These are phyloP conservation scores for Scheffersomyces ergatensis DNA, from an alignment of 805 yeast genomes.

Conservation along the genomic window DNA sequence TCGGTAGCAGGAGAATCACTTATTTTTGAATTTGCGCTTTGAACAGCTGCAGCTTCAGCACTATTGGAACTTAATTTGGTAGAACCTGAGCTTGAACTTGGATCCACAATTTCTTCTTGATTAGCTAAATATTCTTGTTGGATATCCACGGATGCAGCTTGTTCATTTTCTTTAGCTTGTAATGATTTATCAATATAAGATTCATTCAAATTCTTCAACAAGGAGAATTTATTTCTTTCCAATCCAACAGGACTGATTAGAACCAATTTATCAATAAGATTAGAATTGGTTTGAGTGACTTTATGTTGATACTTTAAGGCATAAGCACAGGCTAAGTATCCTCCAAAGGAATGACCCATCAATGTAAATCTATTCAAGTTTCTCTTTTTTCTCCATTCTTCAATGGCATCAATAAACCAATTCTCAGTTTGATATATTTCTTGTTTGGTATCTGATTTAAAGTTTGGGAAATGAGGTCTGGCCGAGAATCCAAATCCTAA, in stretches of 20 bases:
- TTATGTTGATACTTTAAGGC: conserved; percentile 38
- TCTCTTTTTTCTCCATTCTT: conserved; percentile 39
- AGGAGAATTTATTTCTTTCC: conserved; percentile 31
- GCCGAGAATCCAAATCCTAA: conserved; percentile 73
- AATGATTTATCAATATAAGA: conserved; percentile 8
- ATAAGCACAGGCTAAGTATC: conserved; percentile 42
- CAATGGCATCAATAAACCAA: conserved; percentile 44
- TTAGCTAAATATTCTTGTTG: conserved; percentile 15
- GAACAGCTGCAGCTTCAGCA: background rate
- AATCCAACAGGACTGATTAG: conserved; percentile 44
- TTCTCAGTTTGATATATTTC: conserved; percentile 37
- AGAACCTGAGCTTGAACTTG: background rate
- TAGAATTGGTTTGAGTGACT: conserved; percentile 13
- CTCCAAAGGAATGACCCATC: conserved; percentile 46
- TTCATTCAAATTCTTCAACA: conserved; percentile 17
- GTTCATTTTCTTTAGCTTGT: conserved; percentile 13
- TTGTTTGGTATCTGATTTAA: conserved; percentile 24
- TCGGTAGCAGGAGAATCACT: background rate
- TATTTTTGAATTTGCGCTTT: background rate
- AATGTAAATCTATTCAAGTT: conserved; percentile 32
- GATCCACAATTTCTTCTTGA: conserved; percentile 25
- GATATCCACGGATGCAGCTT: conserved; percentile 8
- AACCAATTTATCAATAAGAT: conserved; percentile 35
- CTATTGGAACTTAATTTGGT: background rate
- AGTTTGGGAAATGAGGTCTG: conserved; percentile 46